Conservation (phyloP, 139 green algal genomes). For the Nannochloris sp. region DNA sequence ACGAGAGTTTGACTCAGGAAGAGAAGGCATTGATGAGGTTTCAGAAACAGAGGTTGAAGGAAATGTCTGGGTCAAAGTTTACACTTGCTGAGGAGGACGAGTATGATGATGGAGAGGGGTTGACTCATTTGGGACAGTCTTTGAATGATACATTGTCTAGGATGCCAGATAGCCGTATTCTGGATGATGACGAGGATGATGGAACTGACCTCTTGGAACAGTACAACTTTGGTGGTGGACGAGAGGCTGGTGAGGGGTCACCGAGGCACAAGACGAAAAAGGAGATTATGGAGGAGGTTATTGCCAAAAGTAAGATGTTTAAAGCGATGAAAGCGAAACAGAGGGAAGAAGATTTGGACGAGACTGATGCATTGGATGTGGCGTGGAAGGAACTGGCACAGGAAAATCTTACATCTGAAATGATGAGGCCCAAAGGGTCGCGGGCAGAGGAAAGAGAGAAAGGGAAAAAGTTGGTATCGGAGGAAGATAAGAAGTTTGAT, state of each 20-base stretch:
- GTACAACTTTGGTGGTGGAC: slow-evolving; percentile 26
- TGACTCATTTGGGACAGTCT: slow-evolving; percentile 52
- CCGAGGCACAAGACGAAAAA: slow-evolving; percentile 17
- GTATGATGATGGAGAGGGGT: slow-evolving; percentile 22
- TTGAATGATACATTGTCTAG: slow-evolving; percentile 25
- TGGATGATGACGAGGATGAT: slow-evolving; percentile 34
- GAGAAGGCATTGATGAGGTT: slow-evolving; percentile 77
- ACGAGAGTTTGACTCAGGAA: slow-evolving; percentile 64
- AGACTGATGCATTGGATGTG: slow-evolving; percentile 65
- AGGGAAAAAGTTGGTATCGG: neutral
- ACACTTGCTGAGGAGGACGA: slow-evolving; percentile 57
- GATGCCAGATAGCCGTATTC: slow-evolving; percentile 5
- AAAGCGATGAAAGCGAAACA: slow-evolving; percentile 67
- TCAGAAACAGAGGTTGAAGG: slow-evolving; percentile 61
- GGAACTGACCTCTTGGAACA: slow-evolving; percentile 41
- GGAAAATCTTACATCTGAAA: neutral
- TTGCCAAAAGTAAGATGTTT: slow-evolving; percentile 84
- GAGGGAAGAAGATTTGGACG: slow-evolving; percentile 76
- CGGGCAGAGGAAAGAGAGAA: slow-evolving; percentile 12
- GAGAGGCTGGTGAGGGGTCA: neutral
- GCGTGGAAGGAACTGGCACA: slow-evolving; percentile 50
- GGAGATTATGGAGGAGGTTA: slow-evolving; percentile 97
- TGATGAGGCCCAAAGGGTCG: slow-evolving; percentile 23
- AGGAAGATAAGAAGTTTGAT: slow-evolving; percentile 62
- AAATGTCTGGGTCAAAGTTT: slow-evolving; percentile 55